Conservation (phyloP, 495 filamentous ascomycete genomes). For the Astrocystis sublimbata region DNA sequence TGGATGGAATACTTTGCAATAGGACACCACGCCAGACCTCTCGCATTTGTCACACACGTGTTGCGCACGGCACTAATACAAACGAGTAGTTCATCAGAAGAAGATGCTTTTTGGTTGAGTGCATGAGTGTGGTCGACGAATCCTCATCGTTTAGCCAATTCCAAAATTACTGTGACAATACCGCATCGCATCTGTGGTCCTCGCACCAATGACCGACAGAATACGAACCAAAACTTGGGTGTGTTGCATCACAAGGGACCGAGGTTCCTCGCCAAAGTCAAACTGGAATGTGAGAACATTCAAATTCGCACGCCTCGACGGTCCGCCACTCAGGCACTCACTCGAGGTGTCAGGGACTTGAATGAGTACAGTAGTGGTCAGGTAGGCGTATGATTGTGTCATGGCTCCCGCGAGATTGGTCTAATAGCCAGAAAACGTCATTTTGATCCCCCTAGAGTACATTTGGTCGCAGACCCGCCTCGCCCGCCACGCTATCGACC, state of each 20-base stretch:
- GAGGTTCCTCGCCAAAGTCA: constrained; percentile 1
- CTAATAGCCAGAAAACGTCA: constrained; percentile 1
- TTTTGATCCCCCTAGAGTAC: not conserved
- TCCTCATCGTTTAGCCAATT: too few species aligned
- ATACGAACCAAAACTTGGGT: not conserved
- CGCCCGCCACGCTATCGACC: constrained; percentile 5
- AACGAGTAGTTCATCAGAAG: too few species aligned
- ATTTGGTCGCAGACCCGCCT: not conserved
- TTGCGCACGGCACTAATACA: too few species aligned
- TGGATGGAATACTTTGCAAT: too few species aligned
- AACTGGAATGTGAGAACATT: not conserved
- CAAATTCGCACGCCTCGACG: not conserved
- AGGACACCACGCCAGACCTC: too few species aligned
- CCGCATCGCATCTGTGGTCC: too few species aligned
- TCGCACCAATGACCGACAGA: constrained; percentile 6
- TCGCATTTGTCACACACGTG: too few species aligned
- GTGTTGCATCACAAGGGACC: constrained; percentile 1
- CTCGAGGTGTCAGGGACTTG: too few species aligned
- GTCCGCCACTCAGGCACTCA: not conserved
- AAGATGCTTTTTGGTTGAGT: too few species aligned
- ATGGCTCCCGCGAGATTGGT: not conserved
- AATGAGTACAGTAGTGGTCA: too few species aligned
- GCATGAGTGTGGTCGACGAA: too few species aligned
- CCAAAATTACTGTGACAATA: too few species aligned
- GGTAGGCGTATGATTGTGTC: not conserved